These are phyloP conservation scores for Colletotrichum echinochloae DNA, from an alignment of 2,329 filamentous ascomycete species.

Conservation along the genomic window DNA sequence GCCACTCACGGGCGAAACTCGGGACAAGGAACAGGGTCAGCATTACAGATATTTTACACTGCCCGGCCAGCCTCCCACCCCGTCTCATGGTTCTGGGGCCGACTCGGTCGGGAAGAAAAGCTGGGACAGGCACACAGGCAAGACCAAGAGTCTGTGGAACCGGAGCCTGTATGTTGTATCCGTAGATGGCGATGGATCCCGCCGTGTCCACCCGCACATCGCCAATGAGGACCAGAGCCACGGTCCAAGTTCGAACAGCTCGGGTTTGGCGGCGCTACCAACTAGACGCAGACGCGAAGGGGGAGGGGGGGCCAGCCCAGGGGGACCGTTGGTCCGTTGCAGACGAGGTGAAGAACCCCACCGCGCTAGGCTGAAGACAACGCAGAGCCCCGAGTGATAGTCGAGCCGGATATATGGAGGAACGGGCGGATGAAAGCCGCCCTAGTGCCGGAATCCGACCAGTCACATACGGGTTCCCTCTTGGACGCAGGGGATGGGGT, in stretches of 20 bases:
- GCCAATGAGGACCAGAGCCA: neutral
- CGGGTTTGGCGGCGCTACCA: constrained; percentile 11
- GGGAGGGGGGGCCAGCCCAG: neutral
- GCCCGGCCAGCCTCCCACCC: neutral
- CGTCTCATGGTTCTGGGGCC: neutral
- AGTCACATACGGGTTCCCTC: neutral
- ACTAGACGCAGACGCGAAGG: too few species aligned
- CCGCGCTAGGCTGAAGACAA: constrained; percentile 38
- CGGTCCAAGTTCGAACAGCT: neutral
- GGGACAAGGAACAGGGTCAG: constrained; percentile 1
- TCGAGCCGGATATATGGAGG: constrained; percentile 7
- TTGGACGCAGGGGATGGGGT: too few species aligned
- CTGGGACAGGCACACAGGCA: neutral
- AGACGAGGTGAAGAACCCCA: constrained; percentile 14
- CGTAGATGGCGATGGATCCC: neutral
- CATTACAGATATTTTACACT: neutral
- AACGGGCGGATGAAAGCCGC: neutral
- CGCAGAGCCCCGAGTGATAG: constrained; percentile 16
- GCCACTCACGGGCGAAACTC: neutral
- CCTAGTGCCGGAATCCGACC: constrained; percentile 3
- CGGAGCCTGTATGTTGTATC: neutral
- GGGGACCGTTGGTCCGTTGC: constrained; percentile 19
- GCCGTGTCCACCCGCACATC: constrained; percentile 4
- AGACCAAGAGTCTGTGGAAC: neutral
- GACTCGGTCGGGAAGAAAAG: neutral